phyloP scores from a whole-genome alignment of 2,329 filamentous ascomycete species.

The Conoideocrella luteorostrata region DNA sequence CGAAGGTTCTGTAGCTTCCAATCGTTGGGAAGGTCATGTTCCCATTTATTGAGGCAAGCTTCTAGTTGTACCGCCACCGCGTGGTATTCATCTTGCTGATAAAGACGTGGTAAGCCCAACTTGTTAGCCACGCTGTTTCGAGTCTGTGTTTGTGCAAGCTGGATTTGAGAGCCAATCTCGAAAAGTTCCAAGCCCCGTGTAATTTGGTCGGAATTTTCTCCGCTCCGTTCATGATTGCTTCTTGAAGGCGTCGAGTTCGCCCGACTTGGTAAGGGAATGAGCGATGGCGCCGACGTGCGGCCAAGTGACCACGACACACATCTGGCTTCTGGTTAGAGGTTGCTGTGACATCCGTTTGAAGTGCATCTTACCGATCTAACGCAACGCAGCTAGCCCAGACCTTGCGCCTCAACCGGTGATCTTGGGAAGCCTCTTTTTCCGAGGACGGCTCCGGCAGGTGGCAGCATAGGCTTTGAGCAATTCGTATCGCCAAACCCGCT shows the following conservation, averaged over 20 bases:
- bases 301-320: constrained; percentile 1
- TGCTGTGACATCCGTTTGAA: neutral
- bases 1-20: neutral
- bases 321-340: too few species aligned
- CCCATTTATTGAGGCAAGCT: constrained; percentile 7
- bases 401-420: neutral
- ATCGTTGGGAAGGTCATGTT: neutral
- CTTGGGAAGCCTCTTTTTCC: neutral
- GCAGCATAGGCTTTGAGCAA: neutral
- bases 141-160: constrained; percentile 8
- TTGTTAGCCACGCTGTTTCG: constrained; percentile 5
- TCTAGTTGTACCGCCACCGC: constrained; percentile 7
- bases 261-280: neutral
- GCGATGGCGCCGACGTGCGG: neutral
- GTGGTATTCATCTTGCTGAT: constrained; percentile 8
- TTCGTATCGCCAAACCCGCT: neutral
- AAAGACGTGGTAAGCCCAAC: constrained; percentile 4
- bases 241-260: neutral
- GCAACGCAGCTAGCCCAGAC: neutral
- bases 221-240: neutral
- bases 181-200: constrained; percentile 13
- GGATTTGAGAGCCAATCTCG: constrained; percentile 31
- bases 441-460: neutral
- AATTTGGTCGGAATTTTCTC: neutral
- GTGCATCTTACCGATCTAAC: neutral